Evolutionary conservation across 1,284 basidiomycete genomes (phyloP), one percentile per base, ranked within the genome.

Genomic region (Boletus smithii): DNA sequence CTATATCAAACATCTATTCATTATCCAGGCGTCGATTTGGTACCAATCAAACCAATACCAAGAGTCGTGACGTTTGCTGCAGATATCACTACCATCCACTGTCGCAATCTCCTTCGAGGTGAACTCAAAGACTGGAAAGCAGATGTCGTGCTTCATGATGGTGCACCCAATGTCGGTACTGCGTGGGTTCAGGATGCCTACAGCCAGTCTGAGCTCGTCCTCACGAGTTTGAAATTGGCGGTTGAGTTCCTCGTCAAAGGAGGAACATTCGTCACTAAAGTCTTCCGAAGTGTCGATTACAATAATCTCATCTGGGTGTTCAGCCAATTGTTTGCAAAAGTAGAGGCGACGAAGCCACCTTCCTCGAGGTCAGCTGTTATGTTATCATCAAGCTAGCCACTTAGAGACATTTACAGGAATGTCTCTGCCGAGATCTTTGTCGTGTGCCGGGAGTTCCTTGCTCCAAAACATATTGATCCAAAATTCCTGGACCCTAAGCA

Each of bases 351-450:
- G 32, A 99, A 99, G 68, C 97, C 97, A 2, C 95, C 97, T 10
- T 95, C 93, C 24, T 99, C 97, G 18, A 84, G 91, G 91, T 92
- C 54, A 60, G 76, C 66, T 24, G 22, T 14, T 39, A 20, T 33
- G 11, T 48, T 8, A 35, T 43, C 36, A 27, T 45, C 38, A 18
- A 24, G 32, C 17, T 32, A 22, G 31, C 38, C 22, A 34, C 48
- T 39, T 47, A 42, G 41, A 26, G 17, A 9, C 38, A 14, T 30
- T 46, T 33, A 14, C 53, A 93, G 97, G 76, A 98, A 97, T 70
- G 97, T 99, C 39, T 99, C 97, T 38, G 97, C 97, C 8, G 97
- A 99, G 71, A 99, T 99, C 65, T 99, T 99, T 76, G 97, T 99
- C 59, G 93, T 98, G 45, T 99, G 97, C 71, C 88, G 88, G 55